A percentile compares a stretch with the other conserved stretches of the same genome.
Evolutionary conservation across 139 green algal species (phyloP).

Genomic region (Parachlorella kessleri): DNA sequence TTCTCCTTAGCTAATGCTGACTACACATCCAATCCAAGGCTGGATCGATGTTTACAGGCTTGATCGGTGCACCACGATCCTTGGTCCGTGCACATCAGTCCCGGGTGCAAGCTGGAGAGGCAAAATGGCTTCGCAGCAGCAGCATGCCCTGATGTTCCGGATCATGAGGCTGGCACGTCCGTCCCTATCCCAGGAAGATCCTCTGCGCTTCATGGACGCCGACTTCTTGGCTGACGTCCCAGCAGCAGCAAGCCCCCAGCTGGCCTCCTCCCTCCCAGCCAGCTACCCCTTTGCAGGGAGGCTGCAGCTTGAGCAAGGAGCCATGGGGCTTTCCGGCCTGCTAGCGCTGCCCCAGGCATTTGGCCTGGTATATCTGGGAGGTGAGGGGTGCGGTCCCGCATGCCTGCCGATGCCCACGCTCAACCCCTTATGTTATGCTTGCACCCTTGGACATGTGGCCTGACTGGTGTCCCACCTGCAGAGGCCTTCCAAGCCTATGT

Average conservation of each 20-base stretch:
- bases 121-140: too few relatives aligned
- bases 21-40: too few relatives aligned
- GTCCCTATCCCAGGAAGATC: background rate
- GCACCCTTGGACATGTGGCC: background rate
- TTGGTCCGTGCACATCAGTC: too few relatives aligned
- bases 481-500: constrained; percentile 7
- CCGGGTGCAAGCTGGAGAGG: too few relatives aligned
- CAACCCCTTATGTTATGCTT: too few relatives aligned
- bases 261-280: background rate
- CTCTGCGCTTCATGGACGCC: background rate
- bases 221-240: background rate
- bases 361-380: constrained; percentile 17
- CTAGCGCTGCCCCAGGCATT: constrained; percentile 10
- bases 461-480: background rate
- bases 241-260: background rate
- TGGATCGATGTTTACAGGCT: too few relatives aligned
- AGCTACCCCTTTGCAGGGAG: background rate
- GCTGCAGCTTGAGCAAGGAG: background rate
- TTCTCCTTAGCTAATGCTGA: too few relatives aligned
- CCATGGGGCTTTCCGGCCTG: background rate
- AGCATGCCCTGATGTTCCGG: background rate
- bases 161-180: background rate
- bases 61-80: too few relatives aligned
- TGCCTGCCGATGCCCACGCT: too few relatives aligned
- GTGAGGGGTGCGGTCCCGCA: background rate